These are phyloP conservation scores for Termitomyces sp. DNA, from an alignment of 768 basidiomycete genomes.

Conservation along the genomic window DNA sequence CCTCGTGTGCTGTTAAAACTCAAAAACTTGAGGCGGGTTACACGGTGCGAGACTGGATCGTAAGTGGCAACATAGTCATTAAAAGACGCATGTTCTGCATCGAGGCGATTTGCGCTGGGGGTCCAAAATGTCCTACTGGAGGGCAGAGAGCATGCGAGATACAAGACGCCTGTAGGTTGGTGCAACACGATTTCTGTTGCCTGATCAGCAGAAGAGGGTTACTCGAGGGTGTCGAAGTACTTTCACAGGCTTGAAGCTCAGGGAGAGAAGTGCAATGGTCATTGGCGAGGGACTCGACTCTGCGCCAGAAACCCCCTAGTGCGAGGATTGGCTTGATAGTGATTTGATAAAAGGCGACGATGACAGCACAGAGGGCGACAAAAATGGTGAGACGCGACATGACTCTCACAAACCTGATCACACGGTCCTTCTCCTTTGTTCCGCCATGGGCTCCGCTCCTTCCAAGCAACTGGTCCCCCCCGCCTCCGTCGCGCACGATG, in stretches of 20 bases:
- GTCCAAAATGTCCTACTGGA: slow-evolving; percentile 44
- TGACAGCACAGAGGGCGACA: slow-evolving; percentile 29
- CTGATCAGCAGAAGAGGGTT: background rate
- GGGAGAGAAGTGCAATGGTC: slow-evolving; percentile 41
- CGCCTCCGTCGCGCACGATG: slow-evolving; percentile 21
- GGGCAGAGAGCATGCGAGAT: slow-evolving; percentile 57
- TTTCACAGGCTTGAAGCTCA: slow-evolving; percentile 64
- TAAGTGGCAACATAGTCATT: slow-evolving; percentile 58
- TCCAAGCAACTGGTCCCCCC: slow-evolving; percentile 16
- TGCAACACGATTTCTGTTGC: slow-evolving; percentile 53
- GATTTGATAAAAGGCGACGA: slow-evolving; percentile 41
- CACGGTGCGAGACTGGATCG: slow-evolving; percentile 36
- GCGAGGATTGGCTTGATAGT: slow-evolving; percentile 39
- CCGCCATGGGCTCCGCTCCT: slow-evolving; percentile 22
- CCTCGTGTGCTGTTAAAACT: slow-evolving; percentile 35
- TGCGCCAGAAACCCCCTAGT: slow-evolving; percentile 37
- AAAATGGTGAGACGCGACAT: slow-evolving; percentile 23
- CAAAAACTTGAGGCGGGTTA: slow-evolving; percentile 39
- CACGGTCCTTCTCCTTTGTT: background rate
- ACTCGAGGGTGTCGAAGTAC: slow-evolving; percentile 27
- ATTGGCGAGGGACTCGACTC: slow-evolving; percentile 40
- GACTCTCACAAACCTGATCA: background rate
- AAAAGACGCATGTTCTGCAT: slow-evolving; percentile 25
- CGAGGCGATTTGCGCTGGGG: slow-evolving; percentile 33
- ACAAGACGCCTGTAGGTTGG: slow-evolving; percentile 48